phyloP scores from a whole-genome alignment of 768 basidiomycete species.

The Leccinum truebloodii region DNA sequence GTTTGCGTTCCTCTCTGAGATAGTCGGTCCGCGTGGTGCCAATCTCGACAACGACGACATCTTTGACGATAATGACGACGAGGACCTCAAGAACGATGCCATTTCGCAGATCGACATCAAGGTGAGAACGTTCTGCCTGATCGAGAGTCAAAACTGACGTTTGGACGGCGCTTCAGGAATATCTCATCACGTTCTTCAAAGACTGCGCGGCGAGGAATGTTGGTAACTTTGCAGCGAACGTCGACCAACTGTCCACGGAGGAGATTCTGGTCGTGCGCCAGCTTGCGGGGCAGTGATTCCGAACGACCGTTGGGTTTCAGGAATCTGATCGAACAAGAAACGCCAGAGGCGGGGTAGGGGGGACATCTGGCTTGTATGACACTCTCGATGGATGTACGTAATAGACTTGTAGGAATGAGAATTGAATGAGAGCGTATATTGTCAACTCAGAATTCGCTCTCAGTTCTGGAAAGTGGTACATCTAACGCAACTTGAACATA shows the following conservation, averaged over 20 bases:
- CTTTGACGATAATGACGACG: slow-evolving; percentile 76
- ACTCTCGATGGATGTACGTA: slow-evolving; percentile 8
- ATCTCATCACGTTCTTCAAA: slow-evolving; percentile 68
- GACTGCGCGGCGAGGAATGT: slow-evolving; percentile 66
- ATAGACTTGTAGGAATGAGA: not conserved
- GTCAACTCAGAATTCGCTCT: not conserved
- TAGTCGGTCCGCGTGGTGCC: slow-evolving; percentile 72
- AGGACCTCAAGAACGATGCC: slow-evolving; percentile 85
- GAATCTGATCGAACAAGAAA: not conserved
- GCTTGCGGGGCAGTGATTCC: slow-evolving; percentile 38
- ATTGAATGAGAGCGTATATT: not conserved
- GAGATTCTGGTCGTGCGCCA: slow-evolving; percentile 68
- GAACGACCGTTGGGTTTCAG: not conserved
- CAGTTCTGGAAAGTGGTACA: too few species aligned
- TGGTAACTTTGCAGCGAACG: slow-evolving; percentile 59
- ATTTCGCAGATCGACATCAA: slow-evolving; percentile 84
- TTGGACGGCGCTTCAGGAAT: slow-evolving; percentile 45
- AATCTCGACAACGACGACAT: slow-evolving; percentile 78
- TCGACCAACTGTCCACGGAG: slow-evolving; percentile 68
- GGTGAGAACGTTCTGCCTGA: slow-evolving; percentile 29
- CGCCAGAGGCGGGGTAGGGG: not conserved
- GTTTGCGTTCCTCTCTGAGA: slow-evolving; percentile 80
- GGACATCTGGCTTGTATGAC: slow-evolving; percentile 12
- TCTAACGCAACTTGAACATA: not conserved
- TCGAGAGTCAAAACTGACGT: slow-evolving; percentile 18